Conservation (phyloP, 2,329 filamentous ascomycete species). For the Xylariomycetidae sp. region DNA sequence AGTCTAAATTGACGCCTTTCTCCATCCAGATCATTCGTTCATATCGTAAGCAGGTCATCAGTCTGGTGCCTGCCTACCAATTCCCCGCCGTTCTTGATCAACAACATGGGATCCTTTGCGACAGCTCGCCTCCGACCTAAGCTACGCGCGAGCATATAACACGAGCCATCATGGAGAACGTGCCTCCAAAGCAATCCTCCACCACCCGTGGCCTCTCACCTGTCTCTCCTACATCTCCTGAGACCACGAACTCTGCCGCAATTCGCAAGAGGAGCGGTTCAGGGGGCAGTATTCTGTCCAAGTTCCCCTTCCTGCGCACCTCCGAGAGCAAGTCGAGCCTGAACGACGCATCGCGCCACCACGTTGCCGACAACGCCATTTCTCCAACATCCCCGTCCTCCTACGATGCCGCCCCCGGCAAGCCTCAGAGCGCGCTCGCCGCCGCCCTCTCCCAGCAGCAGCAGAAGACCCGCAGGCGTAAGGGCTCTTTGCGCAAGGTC, state of each 20-base stretch:
- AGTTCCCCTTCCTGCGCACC: slow-evolving; percentile 60
- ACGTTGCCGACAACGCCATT: slow-evolving; percentile 14
- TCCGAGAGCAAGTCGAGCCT: slow-evolving; percentile 24
- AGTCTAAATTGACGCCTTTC: no score
- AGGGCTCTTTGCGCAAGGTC: slow-evolving; percentile 81
- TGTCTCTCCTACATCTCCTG: slow-evolving; percentile 18
- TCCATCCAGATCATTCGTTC: no score
- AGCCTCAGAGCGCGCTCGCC: slow-evolving; percentile 25
- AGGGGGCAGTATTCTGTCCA: slow-evolving; percentile 58
- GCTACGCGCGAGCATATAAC: slow-evolving; percentile 9
- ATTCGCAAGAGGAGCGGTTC: slow-evolving; percentile 53
- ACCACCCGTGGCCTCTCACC: slow-evolving; percentile 11
- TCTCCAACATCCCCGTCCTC: neutral
- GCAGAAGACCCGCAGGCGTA: slow-evolving; percentile 60
- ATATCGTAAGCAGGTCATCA: no score
- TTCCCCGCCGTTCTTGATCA: no score
- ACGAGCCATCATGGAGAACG: slow-evolving; percentile 22
- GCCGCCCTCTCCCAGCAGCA: slow-evolving; percentile 32
- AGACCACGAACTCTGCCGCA: slow-evolving; percentile 21
- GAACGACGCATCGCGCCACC: slow-evolving; percentile 18
- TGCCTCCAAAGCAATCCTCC: slow-evolving; percentile 21
- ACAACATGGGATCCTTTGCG: no score
- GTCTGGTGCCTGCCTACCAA: no score
- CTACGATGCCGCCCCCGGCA: slow-evolving; percentile 10
- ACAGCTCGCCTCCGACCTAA: no score